Base-by-base conservation (phyloP, 192 early-diverging fungal species). In the Physocladia obscura region DNA sequence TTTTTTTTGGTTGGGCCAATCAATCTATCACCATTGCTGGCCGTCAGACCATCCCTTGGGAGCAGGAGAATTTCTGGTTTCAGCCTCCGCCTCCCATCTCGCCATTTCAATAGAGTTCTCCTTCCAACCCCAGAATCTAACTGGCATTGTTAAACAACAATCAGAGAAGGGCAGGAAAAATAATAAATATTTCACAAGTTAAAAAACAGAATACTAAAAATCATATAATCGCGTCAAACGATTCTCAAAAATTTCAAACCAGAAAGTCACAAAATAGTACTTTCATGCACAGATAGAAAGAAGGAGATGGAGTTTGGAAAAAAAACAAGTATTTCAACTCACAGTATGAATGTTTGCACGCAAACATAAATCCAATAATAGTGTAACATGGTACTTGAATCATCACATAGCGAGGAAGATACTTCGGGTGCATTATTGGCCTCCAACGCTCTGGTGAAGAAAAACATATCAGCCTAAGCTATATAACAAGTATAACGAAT, bases 101-200 rank as follows among this genome's bases (percentile, higher is more conserved):
- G 77, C 82, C 34, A 87, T 86, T 77, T 98, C 96, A 40, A 83
- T 79, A 40, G 76, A 76, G 77, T 98, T 98, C 77, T 98, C 96
- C 24, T 75, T 78, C 81, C 89, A 90, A 30, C 96, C 96, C 89
- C 89, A 94, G 84, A 98, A 98, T 72, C 95, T 87, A 47, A 89
- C 89, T 92, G 73, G 36, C 50, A 51, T 57, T 8, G 8, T 8
- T 44, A 8, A n/a, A 8, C 40, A 44, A 44, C 11, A n/a, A 44
- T 44, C 40, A n/a, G 40, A n/a, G 40, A 44, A 13, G 8, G 8
- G 40, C 40, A n/a, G 40, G 40, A n/a, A n/a, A 44, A 8, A n/a
- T 44, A 44, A n/a, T n/a, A n/a, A n/a, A n/a, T n/a, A n/a, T n/a
- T n/a, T n/a, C n/a, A n/a, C n/a, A n/a, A n/a, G n/a, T n/a, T n/a